These are phyloP conservation scores for Myotisia sp. DNA, from an alignment of 2,329 filamentous ascomycete genomes.

Conservation along the genomic window DNA sequence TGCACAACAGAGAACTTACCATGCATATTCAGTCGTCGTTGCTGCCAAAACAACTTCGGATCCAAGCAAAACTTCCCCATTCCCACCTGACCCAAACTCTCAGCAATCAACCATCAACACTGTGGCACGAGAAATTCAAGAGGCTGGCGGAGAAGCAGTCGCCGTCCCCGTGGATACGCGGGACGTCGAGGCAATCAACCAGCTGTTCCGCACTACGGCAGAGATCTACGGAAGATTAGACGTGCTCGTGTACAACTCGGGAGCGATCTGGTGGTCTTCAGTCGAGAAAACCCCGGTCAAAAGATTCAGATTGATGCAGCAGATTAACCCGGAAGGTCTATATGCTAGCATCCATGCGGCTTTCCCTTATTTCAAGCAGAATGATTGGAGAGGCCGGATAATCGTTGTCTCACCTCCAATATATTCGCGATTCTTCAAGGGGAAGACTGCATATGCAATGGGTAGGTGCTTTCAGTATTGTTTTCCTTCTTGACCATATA, in stretches of 20 bases:
- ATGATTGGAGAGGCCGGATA: slow-evolving; percentile 46
- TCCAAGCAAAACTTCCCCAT: slow-evolving; percentile 40
- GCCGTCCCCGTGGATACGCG: slow-evolving; percentile 59
- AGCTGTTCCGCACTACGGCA: slow-evolving; percentile 42
- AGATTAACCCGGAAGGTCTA: slow-evolving; percentile 59
- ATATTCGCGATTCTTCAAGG: slow-evolving; percentile 70
- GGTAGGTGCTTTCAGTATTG: slow-evolving; percentile 19
- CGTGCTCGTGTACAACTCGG: slow-evolving; percentile 67
- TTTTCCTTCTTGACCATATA: not conserved
- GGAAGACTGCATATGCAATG: slow-evolving; percentile 72
- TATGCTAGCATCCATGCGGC: slow-evolving; percentile 57
- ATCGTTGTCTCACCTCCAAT: slow-evolving; percentile 73
- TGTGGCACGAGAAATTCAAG: slow-evolving; percentile 57
- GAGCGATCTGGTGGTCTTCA: slow-evolving; percentile 72
- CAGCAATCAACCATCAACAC: slow-evolving; percentile 63
- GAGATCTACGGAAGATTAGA: slow-evolving; percentile 51
- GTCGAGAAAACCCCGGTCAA: slow-evolving; percentile 59
- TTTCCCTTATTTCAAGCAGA: slow-evolving; percentile 49
- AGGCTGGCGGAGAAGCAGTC: slow-evolving; percentile 48
- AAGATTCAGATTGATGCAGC: slow-evolving; percentile 66
- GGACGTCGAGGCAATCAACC: slow-evolving; percentile 45
- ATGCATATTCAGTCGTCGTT: slow-evolving; percentile 54
- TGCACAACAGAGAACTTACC: too few species aligned
- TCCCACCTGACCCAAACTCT: slow-evolving; percentile 66
- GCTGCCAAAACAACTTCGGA: slow-evolving; percentile 62